These are phyloP conservation scores for Fusarium dlaminii DNA, from an alignment of 2,329 filamentous ascomycete genomes.

Conservation along the genomic window DNA sequence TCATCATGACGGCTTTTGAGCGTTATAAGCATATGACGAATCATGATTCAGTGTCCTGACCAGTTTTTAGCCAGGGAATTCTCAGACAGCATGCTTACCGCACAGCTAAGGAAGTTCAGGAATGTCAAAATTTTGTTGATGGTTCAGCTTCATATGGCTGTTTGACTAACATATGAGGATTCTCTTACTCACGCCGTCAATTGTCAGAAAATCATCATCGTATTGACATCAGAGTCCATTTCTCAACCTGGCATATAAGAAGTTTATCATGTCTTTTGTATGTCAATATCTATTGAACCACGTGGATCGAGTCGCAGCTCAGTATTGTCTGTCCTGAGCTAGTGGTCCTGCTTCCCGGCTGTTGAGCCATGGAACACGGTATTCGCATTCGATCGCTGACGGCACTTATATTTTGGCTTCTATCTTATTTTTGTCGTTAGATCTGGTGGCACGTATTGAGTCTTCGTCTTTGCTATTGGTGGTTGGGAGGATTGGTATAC, in stretches of 20 bases:
- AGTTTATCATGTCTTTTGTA: not conserved
- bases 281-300: too few species aligned
- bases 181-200: not conserved
- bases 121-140: not conserved
- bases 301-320: not conserved
- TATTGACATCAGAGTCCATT: not conserved
- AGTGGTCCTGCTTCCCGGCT: not conserved
- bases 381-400: not conserved
- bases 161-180: not conserved
- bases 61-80: not conserved
- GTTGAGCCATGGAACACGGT: not conserved
- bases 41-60: not conserved
- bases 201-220: not conserved
- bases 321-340: not conserved
- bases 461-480: not conserved
- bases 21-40: not conserved
- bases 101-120: not conserved
- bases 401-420: too few species aligned
- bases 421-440: not conserved
- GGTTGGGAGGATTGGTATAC: not conserved
- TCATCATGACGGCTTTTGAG: slow-evolving; percentile 7
- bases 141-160: not conserved
- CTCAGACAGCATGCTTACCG: not conserved
- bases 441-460: not conserved
- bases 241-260: too few species aligned